Evolutionary conservation across 768 basidiomycete species (phyloP), one percentile per base, ranked within the genome.

Genomic region (Gloeostereum incarnatum): DNA sequence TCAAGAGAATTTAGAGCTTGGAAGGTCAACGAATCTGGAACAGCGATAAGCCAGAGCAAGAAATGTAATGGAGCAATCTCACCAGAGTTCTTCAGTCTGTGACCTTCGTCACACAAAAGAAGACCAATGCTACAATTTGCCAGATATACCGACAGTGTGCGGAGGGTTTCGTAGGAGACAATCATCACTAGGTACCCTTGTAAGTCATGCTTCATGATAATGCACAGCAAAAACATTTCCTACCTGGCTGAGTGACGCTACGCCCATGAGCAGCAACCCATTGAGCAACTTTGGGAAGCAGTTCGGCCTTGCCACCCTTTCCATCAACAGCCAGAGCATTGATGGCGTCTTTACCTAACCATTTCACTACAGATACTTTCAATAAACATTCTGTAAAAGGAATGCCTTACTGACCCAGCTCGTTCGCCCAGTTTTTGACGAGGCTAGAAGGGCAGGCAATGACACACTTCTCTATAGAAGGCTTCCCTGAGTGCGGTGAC

Each of bases 381-480:
- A n/a, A 33, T 18, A 24, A 36, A 20, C 4, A 18, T 37, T 21
- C 18, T 14, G 21, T 16, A 20, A 21, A 20, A 38, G 10, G 18
- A 34, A n/a, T 34, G 17, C 18, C 9, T n/a, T n/a, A 41, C 71
- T 37, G 44, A 81, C 93, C 76, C 20, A 98, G 68, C 60, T 99
- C 96, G 55, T 98, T 97, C 0, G 90, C 94, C 96, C 96, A 99
- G 50, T 98, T 98, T 55, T 87, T 88, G 21, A 99, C 96, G 43
- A 99, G 63, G 68, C 89, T 94, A 6, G 91, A 88, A 1, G 96
- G 96, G 57, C 96, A 99, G 1, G 81, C 93, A 49, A 99, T 96
- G 55, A 99, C 92, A 43, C 86, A 92, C 59, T 98, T 99, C 54
- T 98, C 94, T 45, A 97, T 92, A 0, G 87, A 80, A 2, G 81